Evolutionary conservation across 495 filamentous ascomycete species (phyloP), one percentile per base, ranked within the genome.

Genomic region (Aspergillus taichungensis): DNA sequence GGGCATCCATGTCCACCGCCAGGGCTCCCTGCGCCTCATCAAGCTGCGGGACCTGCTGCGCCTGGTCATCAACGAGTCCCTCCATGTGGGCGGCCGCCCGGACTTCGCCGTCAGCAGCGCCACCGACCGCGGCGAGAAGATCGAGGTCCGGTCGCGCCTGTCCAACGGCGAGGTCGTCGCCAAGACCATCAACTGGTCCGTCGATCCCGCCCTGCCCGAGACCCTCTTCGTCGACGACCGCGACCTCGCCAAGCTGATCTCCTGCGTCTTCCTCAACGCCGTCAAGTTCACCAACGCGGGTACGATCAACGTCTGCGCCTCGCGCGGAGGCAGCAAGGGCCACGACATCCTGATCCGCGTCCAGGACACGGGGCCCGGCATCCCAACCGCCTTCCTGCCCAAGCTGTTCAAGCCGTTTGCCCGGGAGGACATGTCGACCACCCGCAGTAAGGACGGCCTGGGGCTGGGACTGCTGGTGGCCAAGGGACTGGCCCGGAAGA

Each of bases 241-340:
- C 45, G 81, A 86, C 47, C 57, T 90, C n/a, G 76, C 79, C 8
- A 88, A 88, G 55, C 57, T 85, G 45, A 75, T 87, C 2, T 85
- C 83, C 7, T 84, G 83, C 46, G 75, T 89, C 11, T 78, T 87
- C 44, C 65, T 86, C 28, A 90, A 89, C 59, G 86, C 85, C 4
- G 74, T 89, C 43, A 90, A 90, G 57, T 90, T 88, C 53, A 88
- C 86, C 0, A 80, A 85, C 47, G 71, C 68, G 42, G 85, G 85
- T 13, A 69, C 62, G n/a, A 83, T 89, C 40, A 72, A 65, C 1
- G 59, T 89, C 5, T 72, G 56, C 30, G 80, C 78, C 6, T 72
- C 65, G 18, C 18, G 18, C 13, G 59, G 80, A 30, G 73, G 70
- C 41, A 45, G 62, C 41, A 72, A 68, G 44, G 60, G 51, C 47